Percentiles rank a stretch among this genome's conserved stretches.
phyloP scores from a whole-genome alignment of 2,329 filamentous ascomycete genomes.

The Microsporum audouinii region DNA sequence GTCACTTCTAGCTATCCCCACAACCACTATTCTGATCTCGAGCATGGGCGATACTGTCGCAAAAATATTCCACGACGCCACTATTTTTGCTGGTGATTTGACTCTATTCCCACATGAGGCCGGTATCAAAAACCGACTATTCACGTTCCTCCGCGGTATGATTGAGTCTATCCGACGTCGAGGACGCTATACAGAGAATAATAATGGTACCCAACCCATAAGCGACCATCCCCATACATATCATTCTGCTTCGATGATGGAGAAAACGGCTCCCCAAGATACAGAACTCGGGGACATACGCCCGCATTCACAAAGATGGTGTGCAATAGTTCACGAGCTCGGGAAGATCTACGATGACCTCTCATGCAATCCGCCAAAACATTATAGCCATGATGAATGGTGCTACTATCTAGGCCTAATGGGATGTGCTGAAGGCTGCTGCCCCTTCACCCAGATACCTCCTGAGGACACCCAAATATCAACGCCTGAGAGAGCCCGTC shows the following conservation, averaged over 20 bases:
- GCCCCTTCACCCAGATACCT: conserved; percentile 22
- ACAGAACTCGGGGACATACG: background rate
- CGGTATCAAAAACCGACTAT: conserved; percentile 21
- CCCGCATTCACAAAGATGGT: conserved; percentile 32
- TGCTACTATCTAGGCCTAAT: conserved; percentile 40
- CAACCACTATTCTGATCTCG: conserved; percentile 32
- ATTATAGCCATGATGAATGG: conserved; percentile 37
- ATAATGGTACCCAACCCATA: background rate
- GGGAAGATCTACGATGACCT: conserved; percentile 30
- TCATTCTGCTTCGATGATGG: background rate
- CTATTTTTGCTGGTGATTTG: conserved; percentile 44
- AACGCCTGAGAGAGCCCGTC: conserved; percentile 1
- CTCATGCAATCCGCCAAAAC: conserved; percentile 22
- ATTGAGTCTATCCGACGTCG: conserved; percentile 12
- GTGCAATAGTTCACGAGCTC: conserved; percentile 29
- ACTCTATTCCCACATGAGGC: conserved; percentile 44
- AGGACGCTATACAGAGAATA: background rate
- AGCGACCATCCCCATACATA: background rate
- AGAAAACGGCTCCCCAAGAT: background rate
- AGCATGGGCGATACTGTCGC: conserved; percentile 34
- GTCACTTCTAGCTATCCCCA: conserved; percentile 31
- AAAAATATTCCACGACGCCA: conserved; percentile 43
- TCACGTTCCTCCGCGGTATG: conserved; percentile 11
- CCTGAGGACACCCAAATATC: conserved; percentile 4
- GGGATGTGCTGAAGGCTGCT: conserved; percentile 34